Base-by-base conservation (phyloP, 2,329 filamentous ascomycete genomes). In the Aaosphaeria arxii region DNA sequence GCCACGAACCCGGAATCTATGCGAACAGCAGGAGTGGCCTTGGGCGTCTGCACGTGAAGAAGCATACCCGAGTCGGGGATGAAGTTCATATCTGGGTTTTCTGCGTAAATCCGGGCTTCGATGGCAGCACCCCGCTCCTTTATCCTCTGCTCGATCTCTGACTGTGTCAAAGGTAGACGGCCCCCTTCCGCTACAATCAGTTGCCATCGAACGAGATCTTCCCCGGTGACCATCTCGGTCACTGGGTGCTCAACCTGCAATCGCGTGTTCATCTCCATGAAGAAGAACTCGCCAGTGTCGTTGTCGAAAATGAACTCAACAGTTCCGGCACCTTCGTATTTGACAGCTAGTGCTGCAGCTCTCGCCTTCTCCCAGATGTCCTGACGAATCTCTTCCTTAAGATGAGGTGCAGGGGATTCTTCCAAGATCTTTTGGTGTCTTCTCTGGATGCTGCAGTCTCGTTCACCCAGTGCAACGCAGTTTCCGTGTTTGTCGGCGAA, bases 191-290 rank as follows among this genome's bases (percentile, higher is more conserved):
- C 89, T 40, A 97, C 87, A 61, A 87, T 76, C 63, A 99, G 89
- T 72, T 99, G 94, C 94, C 94, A 99, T 64, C 92, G 86, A 4
- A 99, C 94, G 33, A 99, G 74, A 62, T 91, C 88, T 43, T 89
- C 79, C 0, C 82, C 85, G 7, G 86, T 89, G 2, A 88, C 84
- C 77, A 87, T 85, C 65, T 91, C 88, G 0, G 86, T 97, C 17
- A 97, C 94, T 0, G 94, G 94, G 63, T 99, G 94, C 73, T 99
- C 94, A 43, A 99, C 94, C 71, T 99, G 94, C 17, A 99, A 76
- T 44, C 94, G 81, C 0, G 94, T 86, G 64, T 86, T 86, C 83
- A 86, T 86, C 59, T 86, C 83, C 83, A 86, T 86, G 71, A 86
- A 86, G 69, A 83, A 86, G 70, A 86, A 86, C 40, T 84, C 74